Conservation (phyloP, 805 yeast species). For the Phaffomyces thermotolerans region DNA sequence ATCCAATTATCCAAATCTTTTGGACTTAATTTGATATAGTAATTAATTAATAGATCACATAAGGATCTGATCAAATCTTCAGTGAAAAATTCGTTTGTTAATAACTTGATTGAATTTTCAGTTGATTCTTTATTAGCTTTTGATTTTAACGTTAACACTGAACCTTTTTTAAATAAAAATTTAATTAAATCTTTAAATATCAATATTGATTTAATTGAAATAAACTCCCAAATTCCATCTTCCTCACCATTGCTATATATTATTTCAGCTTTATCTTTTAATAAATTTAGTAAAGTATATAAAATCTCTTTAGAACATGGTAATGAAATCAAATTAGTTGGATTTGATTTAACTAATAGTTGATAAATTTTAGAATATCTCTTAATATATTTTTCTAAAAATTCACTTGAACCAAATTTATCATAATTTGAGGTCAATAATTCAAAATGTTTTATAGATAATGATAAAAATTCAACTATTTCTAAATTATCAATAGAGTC, state of each 20-base stretch:
- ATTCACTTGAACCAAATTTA: constrained; percentile 30
- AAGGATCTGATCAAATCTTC: constrained; percentile 48
- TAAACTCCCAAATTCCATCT: constrained; percentile 61
- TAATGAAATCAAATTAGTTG: constrained; percentile 64
- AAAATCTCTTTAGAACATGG: constrained; percentile 57
- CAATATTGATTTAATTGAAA: constrained; percentile 59
- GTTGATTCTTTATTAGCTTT: constrained; percentile 61
- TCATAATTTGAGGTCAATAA: constrained; percentile 48
- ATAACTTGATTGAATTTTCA: constrained; percentile 43
- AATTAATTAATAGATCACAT: constrained; percentile 58
- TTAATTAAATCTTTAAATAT: constrained; percentile 59
- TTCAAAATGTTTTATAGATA: constrained; percentile 53
- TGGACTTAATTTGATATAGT: constrained; percentile 70
- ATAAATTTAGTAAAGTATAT: constrained; percentile 49
- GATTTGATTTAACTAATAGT: constrained; percentile 49
- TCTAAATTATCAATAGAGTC: constrained; percentile 53
- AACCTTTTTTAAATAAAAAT: constrained; percentile 58
- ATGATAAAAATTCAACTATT: constrained; percentile 52
- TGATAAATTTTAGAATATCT: constrained; percentile 71
- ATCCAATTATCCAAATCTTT: constrained; percentile 77
- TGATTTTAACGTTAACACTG: constrained; percentile 52
- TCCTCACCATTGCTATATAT: constrained; percentile 56
- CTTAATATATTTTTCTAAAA: constrained; percentile 62
- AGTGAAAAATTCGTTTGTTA: constrained; percentile 52
- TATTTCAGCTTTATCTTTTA: constrained; percentile 56